Evolutionary conservation across 2,329 filamentous ascomycete genomes (phyloP).

Genomic region (Fusarium brevicatenulatum): DNA sequence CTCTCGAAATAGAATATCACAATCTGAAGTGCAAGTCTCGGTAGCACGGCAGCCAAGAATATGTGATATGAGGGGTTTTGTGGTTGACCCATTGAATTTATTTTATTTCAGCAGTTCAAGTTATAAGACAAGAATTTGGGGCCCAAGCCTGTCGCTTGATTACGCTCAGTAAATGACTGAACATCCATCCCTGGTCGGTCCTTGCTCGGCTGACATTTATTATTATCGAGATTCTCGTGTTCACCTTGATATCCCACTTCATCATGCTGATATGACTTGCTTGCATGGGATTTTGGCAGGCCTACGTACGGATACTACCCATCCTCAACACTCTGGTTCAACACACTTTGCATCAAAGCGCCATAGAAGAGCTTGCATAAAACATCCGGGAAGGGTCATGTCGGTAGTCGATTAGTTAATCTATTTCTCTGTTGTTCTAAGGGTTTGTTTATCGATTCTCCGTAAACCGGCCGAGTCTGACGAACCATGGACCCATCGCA

Average conservation of each 20-base stretch:
- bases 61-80: background rate
- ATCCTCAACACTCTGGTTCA: background rate
- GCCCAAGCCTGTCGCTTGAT: background rate
- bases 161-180: background rate
- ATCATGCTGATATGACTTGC: background rate
- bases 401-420: background rate
- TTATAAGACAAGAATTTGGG: background rate
- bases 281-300: background rate
- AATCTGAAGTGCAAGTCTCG: background rate
- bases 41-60: slow-evolving; percentile 3
- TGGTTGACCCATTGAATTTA: background rate
- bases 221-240: background rate
- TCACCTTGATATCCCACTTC: background rate
- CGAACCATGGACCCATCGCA: background rate
- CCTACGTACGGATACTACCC: too few relatives aligned
- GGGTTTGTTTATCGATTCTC: background rate
- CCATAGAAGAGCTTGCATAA: background rate
- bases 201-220: background rate
- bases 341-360: background rate
- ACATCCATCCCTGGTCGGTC: background rate
- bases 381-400: too few relatives aligned
- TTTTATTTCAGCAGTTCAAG: background rate
- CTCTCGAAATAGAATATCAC: background rate
- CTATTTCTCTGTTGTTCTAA: background rate
- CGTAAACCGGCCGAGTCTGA: background rate